Evolutionary conservation across 2,329 filamentous ascomycete species (phyloP), one percentile per base, ranked within the genome.

Genomic region (Polytolypa hystricis): DNA sequence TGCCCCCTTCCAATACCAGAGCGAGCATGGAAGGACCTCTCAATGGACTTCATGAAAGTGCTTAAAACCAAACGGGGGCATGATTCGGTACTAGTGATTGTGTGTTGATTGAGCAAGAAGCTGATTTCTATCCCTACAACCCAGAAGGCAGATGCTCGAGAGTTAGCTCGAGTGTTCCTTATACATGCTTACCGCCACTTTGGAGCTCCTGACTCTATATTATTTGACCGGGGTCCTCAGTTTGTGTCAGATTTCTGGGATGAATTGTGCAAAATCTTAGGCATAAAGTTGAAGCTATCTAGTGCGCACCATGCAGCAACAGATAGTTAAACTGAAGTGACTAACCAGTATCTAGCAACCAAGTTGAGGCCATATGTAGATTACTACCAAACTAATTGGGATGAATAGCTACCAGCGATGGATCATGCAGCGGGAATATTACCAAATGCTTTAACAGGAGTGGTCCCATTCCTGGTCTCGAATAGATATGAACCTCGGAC

Each of bases 271-370:
- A n/a, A n/a, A n/a, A n/a, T n/a, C n/a, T n/a, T n/a, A n/a, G 21
- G 34, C 0, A 49, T 54, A 8, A 35, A 48, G 33, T 26, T 40
- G 19, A 42, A 46, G 16, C 41, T 51, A 2, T 51, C 40, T 3
- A 56, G 47, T 10, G 41, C 45, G n/a, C 53, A 47, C 36, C 42
- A 57, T 36, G 39, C 40, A 4, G 21, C 54, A 37, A 54, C 46
- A 2, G 43, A 57, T 37, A 39, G 49, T 8, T 37, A 51, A 39
- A 56, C 42, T 2, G 47, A 57, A 40, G 39, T 41, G 12, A 26
- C 38, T 2, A 56, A 57, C 35, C 28, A 49, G 30, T 41, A 31
- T n/a, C 15, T 28, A 9, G 12, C 7, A 2, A 30, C 3, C 3
- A 5, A 26, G 2, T 41, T 57, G 17, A 32, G 38, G 26, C 30